phyloP scores from a whole-genome alignment of 2,329 filamentous ascomycete genomes.

The Aspergillus clavatus region DNA sequence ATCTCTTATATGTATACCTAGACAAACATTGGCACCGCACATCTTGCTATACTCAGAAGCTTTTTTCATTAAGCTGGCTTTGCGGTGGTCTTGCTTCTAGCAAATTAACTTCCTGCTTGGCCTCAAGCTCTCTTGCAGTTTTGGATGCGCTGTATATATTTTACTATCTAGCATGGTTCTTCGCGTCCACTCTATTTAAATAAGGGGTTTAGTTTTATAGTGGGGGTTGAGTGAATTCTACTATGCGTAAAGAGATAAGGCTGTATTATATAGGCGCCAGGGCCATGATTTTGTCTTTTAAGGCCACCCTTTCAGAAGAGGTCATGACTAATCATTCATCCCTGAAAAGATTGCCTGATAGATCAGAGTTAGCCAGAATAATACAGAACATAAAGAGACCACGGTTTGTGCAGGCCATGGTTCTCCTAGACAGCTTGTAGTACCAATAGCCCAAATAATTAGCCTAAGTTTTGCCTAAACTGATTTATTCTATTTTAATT shows the following conservation, averaged over 20 bases:
- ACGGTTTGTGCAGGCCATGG: too few relatives aligned
- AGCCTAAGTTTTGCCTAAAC: too few relatives aligned
- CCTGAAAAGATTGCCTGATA: background rate
- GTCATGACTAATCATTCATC: background rate
- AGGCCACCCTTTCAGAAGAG: background rate
- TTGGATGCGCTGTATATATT: background rate
- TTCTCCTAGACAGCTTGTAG: too few relatives aligned
- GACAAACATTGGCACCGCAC: conserved; percentile 9
- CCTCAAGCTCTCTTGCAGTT: background rate
- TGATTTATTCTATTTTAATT: too few relatives aligned
- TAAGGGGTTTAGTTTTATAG: background rate
- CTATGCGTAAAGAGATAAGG: background rate
- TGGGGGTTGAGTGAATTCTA: background rate
- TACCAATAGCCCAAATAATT: too few relatives aligned
- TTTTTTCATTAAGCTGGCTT: conserved; percentile 9
- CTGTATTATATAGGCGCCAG: background rate
- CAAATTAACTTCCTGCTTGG: conserved; percentile 7
- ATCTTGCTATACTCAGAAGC: conserved; percentile 10
- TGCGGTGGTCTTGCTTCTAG: conserved; percentile 10
- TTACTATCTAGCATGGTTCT: background rate
- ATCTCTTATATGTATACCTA: conserved; percentile 11
- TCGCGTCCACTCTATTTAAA: background rate
- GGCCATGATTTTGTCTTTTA: background rate
- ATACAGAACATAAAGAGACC: too few relatives aligned
- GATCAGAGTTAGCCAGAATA: too few relatives aligned